phyloP scores from a whole-genome alignment of 352 stramenopile species.

The Pythium grandisporangium region DNA sequence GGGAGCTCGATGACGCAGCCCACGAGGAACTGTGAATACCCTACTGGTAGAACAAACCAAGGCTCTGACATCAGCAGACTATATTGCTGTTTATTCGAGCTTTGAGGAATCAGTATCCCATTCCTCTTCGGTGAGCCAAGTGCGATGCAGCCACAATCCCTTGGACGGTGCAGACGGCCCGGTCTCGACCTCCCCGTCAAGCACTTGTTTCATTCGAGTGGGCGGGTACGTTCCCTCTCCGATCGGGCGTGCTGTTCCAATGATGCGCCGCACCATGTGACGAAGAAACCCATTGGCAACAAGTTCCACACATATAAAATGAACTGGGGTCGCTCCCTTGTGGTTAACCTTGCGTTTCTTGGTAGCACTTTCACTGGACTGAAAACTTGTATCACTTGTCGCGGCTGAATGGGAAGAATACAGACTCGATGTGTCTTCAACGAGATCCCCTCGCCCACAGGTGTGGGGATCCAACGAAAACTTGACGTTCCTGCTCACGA shows the following conservation, averaged over 20 bases:
- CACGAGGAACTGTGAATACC: constrained; percentile 50
- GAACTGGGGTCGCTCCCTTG: constrained; percentile 14
- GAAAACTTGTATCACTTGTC: too few relatives aligned
- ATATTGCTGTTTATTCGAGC: constrained; percentile 12
- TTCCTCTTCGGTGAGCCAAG: constrained; percentile 70
- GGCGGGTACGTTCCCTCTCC: constrained; percentile 54
- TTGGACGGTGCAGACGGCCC: constrained; percentile 70
- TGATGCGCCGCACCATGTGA: constrained; percentile 84
- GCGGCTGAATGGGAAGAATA: too few relatives aligned
- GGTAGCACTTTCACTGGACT: constrained; percentile 1
- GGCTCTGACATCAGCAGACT: constrained; percentile 2
- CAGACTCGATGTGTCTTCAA: constrained; percentile 28
- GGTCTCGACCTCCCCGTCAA: constrained; percentile 34
- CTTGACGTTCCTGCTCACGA: constrained; percentile 32
- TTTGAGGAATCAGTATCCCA: constrained; percentile 42
- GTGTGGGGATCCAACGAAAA: constrained; percentile 55
- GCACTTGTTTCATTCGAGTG: constrained; percentile 54
- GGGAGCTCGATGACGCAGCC: neutral
- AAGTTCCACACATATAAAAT: constrained; percentile 80
- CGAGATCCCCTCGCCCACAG: constrained; percentile 44
- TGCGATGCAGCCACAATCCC: constrained; percentile 77
- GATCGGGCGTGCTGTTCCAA: constrained; percentile 71
- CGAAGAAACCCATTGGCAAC: constrained; percentile 78
- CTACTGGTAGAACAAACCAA: constrained; percentile 18
- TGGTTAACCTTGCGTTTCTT: constrained; percentile 29